Percentiles rank a stretch among this genome's conserved stretches.
Conservation (phyloP, 306 rosid species). For the cucumber (Cucumis sativus) region DNA sequence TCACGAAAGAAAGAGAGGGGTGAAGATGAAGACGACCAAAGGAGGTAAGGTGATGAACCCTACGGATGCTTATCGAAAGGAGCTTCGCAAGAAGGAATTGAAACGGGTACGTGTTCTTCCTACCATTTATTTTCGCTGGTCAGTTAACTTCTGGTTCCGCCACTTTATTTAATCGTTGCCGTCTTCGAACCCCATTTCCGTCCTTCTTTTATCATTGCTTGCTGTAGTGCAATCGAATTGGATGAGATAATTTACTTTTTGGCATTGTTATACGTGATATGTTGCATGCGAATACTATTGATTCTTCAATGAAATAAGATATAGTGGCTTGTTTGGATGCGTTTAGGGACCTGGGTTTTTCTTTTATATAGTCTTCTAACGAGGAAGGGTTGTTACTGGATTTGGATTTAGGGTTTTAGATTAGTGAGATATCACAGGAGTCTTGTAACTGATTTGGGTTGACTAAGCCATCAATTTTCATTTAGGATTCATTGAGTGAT, state of each 20-base stretch:
- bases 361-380: neutral
- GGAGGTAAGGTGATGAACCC: constrained; percentile 98
- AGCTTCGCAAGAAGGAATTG: constrained; percentile 90
- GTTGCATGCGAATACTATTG: neutral
- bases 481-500: neutral
- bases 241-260: neutral
- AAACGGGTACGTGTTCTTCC: constrained; percentile 42
- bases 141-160: neutral
- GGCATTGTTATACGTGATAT: neutral
- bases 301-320: neutral
- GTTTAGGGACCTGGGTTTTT: neutral
- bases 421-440: neutral
- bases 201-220: neutral
- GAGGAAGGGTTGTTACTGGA: neutral
- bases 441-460: neutral
- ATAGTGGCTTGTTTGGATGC: neutral
- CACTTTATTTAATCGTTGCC: neutral
- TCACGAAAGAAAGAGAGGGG: neutral
- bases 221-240: neutral
- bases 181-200: neutral
- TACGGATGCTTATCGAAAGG: constrained; percentile 78
- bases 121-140: neutral
- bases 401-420: neutral
- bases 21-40: constrained; percentile 80
- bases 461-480: neutral